Base-by-base conservation (phyloP, 2,329 filamentous ascomycete genomes). In the Sordariomycetes sp. region DNA sequence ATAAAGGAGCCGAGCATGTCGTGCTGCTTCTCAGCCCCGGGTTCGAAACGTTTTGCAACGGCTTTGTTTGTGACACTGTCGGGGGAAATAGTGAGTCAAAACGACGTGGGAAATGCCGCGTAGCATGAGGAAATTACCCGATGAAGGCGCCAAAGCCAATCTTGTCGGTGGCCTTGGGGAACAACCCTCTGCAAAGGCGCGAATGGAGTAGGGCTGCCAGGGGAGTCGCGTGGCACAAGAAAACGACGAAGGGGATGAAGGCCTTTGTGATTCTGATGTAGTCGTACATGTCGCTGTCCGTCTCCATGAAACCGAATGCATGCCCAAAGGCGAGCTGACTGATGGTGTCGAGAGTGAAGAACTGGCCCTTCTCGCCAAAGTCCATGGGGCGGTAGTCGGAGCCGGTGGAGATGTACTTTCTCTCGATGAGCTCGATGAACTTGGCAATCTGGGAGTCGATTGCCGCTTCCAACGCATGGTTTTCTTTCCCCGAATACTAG, bases 271-370 rank as follows among this genome's bases (percentile, higher is more conserved):
- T 76, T 54, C 70, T 65, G 55, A 79, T 72, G 62, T 77, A 79
- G 55, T 71, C 71, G 61, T 74, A 75, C 0, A 74, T 68, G 59
- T 81, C 77, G 3, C 67, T 64, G 61, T 81, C 74, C 5, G 68
- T 62, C n/a, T 71, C 69, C 0, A 80, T 62, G 60, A 75, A 76
- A 13, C 77, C 77, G 59, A 80, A 78, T 0, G 72, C 64, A 54
- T 75, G 62, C 12, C 79, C 79, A 52, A 81, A 76, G 0, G 75
- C 76, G 4, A 83, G 64, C 51, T 74, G 72, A 36, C 73, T 77
- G 60, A 84, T 79, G 45, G 80, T 74, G 59, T 83, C 80, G 4
- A 82, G 66, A 0, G 78, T 79, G 57, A 82, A 76, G 66, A 72
- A 81, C 50, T 79, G 76, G 2, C 73, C 70, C 59, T 78, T 77